A percentile compares a stretch with the other conserved stretches of the same genome.
Evolutionary conservation across 176 grass and related monocot species (phyloP).

Genomic region (Poa annua): DNA sequence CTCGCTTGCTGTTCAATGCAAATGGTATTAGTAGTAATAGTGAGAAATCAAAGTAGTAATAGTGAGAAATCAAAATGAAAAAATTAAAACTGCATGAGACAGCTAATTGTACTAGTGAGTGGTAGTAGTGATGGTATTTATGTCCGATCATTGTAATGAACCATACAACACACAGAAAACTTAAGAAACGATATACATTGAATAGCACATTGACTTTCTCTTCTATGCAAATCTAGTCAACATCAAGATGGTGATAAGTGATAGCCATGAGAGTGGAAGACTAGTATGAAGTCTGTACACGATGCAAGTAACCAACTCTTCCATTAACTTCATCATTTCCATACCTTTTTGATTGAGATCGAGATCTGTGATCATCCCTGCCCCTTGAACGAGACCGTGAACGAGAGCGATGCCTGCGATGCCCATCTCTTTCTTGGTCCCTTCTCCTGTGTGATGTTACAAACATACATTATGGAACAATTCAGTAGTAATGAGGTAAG

Average conservation of each 20-base stretch:
- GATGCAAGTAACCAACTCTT: background rate
- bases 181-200: background rate
- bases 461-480: background rate
- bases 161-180: slow-evolving; percentile 2
- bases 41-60: slow-evolving; percentile 1
- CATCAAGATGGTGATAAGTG: slow-evolving; percentile 23
- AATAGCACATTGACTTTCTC: slow-evolving; percentile 28
- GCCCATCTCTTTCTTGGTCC: slow-evolving; percentile 74
- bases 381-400: slow-evolving; percentile 71
- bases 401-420: slow-evolving; percentile 56
- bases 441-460: slow-evolving; percentile 58
- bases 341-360: slow-evolving; percentile 87
- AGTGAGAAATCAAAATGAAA: too few relatives aligned
- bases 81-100: slow-evolving; percentile 27
- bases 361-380: slow-evolving; percentile 76
- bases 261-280: background rate
- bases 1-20: slow-evolving; percentile 72
- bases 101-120: slow-evolving; percentile 7
- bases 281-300: slow-evolving; percentile 1
- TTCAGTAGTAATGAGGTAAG: too few relatives aligned
- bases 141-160: background rate
- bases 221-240: slow-evolving; percentile 18
- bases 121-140: background rate
- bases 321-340: slow-evolving; percentile 11
- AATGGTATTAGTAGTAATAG: slow-evolving; percentile 21